Evolutionary conservation across 2,329 filamentous ascomycete genomes (phyloP).

Genomic region (Verticillium nonalfalfae): DNA sequence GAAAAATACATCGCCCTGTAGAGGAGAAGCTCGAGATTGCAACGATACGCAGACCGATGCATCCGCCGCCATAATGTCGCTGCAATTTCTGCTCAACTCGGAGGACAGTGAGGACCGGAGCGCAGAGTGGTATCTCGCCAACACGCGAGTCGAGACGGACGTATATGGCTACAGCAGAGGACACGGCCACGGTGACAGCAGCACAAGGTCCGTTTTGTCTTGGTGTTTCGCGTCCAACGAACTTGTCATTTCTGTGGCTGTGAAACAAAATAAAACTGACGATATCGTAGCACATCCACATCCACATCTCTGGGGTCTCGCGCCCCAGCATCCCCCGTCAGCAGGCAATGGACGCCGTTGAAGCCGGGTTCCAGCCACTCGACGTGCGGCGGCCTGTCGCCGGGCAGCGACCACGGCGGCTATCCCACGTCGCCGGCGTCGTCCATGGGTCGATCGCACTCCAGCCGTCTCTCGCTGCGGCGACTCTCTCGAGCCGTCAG

Average conservation of each 20-base stretch:
- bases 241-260: too few relatives aligned
- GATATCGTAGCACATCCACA: background rate
- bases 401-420: background rate
- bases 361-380: background rate
- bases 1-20: background rate
- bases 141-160: background rate
- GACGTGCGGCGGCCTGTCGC: background rate
- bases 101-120: background rate
- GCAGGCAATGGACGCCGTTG: background rate
- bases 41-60: background rate
- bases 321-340: background rate
- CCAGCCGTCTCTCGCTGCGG: background rate
- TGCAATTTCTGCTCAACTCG: constrained; percentile 1
- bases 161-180: background rate
- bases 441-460: background rate
- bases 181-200: background rate
- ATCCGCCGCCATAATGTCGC: constrained; percentile 1
- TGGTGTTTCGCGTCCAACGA: too few relatives aligned
- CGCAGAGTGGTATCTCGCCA: background rate
- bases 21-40: background rate
- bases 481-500: background rate
- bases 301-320: background rate
- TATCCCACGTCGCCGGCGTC: background rate
- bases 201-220: background rate
- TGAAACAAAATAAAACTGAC: background rate